These are phyloP conservation scores for Pestalotiopsis sp. DNA, from an alignment of 2,329 filamentous ascomycete genomes.

Conservation along the genomic window DNA sequence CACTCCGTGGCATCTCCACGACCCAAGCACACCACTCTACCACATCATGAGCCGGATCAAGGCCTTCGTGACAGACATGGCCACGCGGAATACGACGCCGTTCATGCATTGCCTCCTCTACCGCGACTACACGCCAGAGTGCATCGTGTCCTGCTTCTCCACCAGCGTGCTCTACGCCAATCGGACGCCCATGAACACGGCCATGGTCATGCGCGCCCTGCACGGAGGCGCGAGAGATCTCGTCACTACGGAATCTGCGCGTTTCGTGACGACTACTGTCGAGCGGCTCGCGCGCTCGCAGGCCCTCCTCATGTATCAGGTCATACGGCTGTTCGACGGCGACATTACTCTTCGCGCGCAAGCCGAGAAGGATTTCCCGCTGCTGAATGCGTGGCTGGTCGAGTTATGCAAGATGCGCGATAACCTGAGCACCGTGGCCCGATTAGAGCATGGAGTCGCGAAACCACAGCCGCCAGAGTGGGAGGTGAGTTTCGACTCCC, in stretches of 20 bases:
- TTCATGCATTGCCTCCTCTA: constrained; percentile 35
- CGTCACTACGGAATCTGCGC: constrained; percentile 15
- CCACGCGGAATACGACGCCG: constrained; percentile 28
- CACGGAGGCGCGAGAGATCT: constrained; percentile 27
- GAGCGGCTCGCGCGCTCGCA: constrained; percentile 30
- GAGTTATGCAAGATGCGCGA: constrained; percentile 32
- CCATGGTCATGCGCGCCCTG: constrained; percentile 31
- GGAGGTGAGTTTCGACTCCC: neutral
- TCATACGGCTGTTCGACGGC: constrained; percentile 29
- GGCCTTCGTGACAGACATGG: constrained; percentile 28
- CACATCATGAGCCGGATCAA: constrained; percentile 30
- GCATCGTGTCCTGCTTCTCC: constrained; percentile 34
- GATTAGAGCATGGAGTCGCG: constrained; percentile 9
- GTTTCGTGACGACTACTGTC: constrained; percentile 19
- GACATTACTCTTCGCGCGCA: constrained; percentile 23
- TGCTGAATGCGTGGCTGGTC: constrained; percentile 22
- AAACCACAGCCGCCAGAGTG: neutral
- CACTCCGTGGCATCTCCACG: constrained; percentile 31
- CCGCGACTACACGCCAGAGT: constrained; percentile 25
- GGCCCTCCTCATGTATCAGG: constrained; percentile 27
- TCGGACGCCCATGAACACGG: constrained; percentile 28
- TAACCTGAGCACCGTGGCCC: constrained; percentile 24
- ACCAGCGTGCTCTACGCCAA: constrained; percentile 32
- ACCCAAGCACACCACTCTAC: constrained; percentile 28
- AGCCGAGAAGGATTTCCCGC: constrained; percentile 22